Percentiles rank a stretch among this genome's conserved stretches.
Conservation (phyloP, 805 yeast species). For the Candida succiphila region DNA sequence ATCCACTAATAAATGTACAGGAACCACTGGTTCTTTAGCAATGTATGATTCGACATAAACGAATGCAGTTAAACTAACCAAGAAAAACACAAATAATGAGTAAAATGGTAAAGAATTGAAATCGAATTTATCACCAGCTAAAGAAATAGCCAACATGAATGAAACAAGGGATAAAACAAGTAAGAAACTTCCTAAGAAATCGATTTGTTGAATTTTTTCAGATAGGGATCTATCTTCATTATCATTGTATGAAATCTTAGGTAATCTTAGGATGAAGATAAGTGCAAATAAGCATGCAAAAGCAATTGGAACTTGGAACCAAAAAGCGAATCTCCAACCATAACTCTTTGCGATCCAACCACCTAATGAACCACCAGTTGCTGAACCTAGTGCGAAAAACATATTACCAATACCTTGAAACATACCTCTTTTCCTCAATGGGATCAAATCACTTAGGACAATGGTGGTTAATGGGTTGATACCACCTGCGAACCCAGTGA, state of each 20-base stretch:
- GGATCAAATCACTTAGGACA: conserved; percentile 69
- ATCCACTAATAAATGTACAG: conserved; percentile 42
- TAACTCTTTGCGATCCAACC: conserved; percentile 46
- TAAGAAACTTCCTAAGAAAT: conserved; percentile 23
- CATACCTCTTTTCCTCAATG: conserved; percentile 71
- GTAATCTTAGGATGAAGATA: conserved; percentile 31
- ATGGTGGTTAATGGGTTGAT: conserved; percentile 70
- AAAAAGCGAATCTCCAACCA: conserved; percentile 62
- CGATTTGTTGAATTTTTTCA: conserved; percentile 44
- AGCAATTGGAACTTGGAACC: conserved; percentile 46
- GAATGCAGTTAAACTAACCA: neutral
- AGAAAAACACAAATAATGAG: neutral
- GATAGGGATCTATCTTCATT: conserved; percentile 23
- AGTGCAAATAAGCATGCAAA: conserved; percentile 25
- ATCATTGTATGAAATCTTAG: conserved; percentile 28
- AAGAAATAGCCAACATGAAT: conserved; percentile 1
- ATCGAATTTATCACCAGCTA: neutral
- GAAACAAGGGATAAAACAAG: neutral
- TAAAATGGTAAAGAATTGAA: neutral
- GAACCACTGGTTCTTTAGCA: conserved; percentile 56
- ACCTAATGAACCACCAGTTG: conserved; percentile 57
- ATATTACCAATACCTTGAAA: conserved; percentile 82
- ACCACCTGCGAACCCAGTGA: conserved; percentile 92
- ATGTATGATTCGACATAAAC: conserved; percentile 29
- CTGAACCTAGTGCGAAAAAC: conserved; percentile 71